A percentile compares a stretch with the other conserved stretches of the same genome.
phyloP scores from a whole-genome alignment of 2,329 filamentous ascomycete genomes.

The Cordyceps tenuipes region DNA sequence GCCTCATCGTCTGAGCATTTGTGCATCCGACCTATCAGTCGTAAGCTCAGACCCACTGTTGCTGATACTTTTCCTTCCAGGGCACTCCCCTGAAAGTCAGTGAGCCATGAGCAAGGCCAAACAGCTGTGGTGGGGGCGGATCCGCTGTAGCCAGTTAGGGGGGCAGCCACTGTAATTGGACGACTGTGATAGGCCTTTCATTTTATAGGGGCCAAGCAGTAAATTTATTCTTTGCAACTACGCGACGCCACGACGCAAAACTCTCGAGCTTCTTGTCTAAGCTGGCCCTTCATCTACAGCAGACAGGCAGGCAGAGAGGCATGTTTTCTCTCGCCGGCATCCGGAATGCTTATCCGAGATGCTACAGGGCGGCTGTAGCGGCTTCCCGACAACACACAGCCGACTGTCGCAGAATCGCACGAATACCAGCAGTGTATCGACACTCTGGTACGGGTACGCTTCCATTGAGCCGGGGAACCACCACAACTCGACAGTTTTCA shows the following conservation, averaged over 20 bases:
- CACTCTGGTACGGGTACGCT: not conserved
- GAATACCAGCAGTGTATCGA: not conserved
- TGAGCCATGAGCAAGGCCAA: too few relatives aligned
- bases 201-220: too few relatives aligned
- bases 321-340: conserved; percentile 8
- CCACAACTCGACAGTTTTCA: conserved; percentile 23
- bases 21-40: too few relatives aligned
- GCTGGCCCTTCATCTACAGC: not conserved
- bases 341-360: conserved; percentile 7
- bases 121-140: too few relatives aligned
- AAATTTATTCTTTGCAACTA: not conserved
- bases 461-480: not conserved
- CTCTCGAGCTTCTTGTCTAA: not conserved
- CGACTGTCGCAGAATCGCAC: not conserved
- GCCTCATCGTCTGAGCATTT: too few relatives aligned
- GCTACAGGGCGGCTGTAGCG: not conserved
- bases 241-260: conserved; percentile 10
- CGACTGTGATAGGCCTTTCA: too few relatives aligned
- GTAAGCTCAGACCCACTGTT: too few relatives aligned
- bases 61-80: too few relatives aligned
- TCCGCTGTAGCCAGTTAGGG: too few relatives aligned
- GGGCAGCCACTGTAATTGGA: too few relatives aligned
- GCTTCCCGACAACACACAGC: conserved; percentile 1
- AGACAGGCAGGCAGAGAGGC: not conserved
- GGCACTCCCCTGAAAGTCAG: too few relatives aligned